Percentiles rank a stretch among this genome's conserved stretches.
phyloP scores from a whole-genome alignment of 345 rosid species.

The Acer campestre region DNA sequence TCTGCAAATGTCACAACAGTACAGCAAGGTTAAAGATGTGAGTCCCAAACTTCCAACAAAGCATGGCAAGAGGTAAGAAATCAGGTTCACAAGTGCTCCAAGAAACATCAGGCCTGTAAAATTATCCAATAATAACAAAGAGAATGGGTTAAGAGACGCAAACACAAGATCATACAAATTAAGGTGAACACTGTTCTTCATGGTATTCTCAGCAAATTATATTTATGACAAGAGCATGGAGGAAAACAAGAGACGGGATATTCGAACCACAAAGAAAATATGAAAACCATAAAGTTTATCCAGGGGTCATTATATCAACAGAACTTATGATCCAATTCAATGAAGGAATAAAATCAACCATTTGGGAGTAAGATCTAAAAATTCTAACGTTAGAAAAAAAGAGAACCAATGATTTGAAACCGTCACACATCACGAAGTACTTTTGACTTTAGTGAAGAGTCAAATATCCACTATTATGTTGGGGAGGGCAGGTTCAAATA shows the following conservation, averaged over 20 bases:
- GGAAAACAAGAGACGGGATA: not conserved
- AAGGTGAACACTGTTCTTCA: constrained; percentile 7
- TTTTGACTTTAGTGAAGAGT: not conserved
- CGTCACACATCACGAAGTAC: not conserved
- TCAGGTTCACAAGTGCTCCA: constrained; percentile 92
- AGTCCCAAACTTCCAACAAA: constrained; percentile 99
- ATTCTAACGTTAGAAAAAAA: not conserved
- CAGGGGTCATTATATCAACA: constrained; percentile 10
- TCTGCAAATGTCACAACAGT: constrained; percentile 99
- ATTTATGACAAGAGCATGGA: not conserved
- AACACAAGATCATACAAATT: constrained; percentile 28
- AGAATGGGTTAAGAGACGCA: constrained; percentile 46
- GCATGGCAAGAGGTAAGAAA: constrained; percentile 94
- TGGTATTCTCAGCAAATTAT: not conserved
- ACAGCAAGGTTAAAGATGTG: constrained; percentile 98
- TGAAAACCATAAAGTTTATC: constrained; percentile 1
- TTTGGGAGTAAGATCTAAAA: not conserved
- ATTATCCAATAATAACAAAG: constrained; percentile 52
- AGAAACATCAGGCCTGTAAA: constrained; percentile 91
- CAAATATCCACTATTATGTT: constrained; percentile 5
- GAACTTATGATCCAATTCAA: constrained; percentile 11
- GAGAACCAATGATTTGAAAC: not conserved
- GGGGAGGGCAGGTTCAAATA: constrained; percentile 17
- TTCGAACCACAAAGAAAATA: constrained; percentile 1
- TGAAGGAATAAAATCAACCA: not conserved